A percentile compares a stretch with the other conserved stretches of the same genome.
These are phyloP conservation scores for Penicillium sp. DNA, from an alignment of 2,329 filamentous ascomycete species.

Conservation along the genomic window DNA sequence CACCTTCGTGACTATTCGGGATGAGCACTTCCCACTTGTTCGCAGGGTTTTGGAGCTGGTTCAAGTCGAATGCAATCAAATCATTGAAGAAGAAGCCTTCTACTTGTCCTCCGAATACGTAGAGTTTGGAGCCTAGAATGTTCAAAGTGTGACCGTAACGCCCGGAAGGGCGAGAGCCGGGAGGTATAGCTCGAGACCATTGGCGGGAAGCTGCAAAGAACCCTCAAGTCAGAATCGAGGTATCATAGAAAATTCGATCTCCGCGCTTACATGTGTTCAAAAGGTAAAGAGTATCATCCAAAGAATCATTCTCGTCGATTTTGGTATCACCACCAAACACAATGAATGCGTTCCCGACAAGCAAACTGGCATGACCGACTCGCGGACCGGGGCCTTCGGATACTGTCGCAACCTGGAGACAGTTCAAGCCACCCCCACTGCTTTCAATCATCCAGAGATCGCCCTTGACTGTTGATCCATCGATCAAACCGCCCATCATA, in stretches of 20 bases:
- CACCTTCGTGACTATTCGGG: slow-evolving; percentile 62
- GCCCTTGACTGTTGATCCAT: slow-evolving; percentile 91
- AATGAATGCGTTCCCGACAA: slow-evolving; percentile 98
- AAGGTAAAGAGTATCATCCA: slow-evolving; percentile 94
- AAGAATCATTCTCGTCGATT: slow-evolving; percentile 82
- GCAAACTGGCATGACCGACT: slow-evolving; percentile 87
- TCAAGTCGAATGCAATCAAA: slow-evolving; percentile 89
- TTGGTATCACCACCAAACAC: slow-evolving; percentile 99
- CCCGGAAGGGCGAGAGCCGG: slow-evolving; percentile 79
- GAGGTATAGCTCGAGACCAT: slow-evolving; percentile 91
- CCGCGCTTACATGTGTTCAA: slow-evolving; percentile 85
- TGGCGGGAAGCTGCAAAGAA: slow-evolving; percentile 76
- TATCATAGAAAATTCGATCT: slow-evolving; percentile 1
- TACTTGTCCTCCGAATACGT: slow-evolving; percentile 95
- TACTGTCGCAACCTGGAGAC: slow-evolving; percentile 86
- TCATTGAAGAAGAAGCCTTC: slow-evolving; percentile 99
- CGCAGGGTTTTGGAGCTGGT: slow-evolving; percentile 83
- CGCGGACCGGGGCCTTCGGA: slow-evolving; percentile 91
- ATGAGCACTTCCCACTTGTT: slow-evolving; percentile 96
- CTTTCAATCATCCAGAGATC: slow-evolving; percentile 98
- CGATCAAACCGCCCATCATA: slow-evolving; percentile 94
- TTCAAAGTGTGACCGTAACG: slow-evolving; percentile 96
- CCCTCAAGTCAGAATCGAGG: slow-evolving; percentile 30
- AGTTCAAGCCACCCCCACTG: slow-evolving; percentile 75
- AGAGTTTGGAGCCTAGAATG: slow-evolving; percentile 94